These are phyloP conservation scores for Pythium sp. DNA, from an alignment of 352 stramenopile genomes.

Conservation along the genomic window DNA sequence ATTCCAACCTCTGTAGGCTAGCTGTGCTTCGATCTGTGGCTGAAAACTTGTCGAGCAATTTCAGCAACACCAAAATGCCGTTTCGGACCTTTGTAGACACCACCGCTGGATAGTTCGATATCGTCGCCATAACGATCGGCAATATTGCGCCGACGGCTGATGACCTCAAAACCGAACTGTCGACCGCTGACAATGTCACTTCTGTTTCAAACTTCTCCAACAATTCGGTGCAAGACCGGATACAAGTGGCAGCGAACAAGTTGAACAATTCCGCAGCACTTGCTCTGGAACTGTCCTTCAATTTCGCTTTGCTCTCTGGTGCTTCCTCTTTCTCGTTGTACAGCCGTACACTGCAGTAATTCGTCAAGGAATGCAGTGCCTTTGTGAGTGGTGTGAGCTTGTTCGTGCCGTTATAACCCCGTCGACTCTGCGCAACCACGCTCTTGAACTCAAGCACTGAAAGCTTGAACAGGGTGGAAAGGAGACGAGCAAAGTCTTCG, in stretches of 20 bases:
- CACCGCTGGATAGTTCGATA: conserved; percentile 36
- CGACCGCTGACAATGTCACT: background rate
- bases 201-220: conserved; percentile 6
- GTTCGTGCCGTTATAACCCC: background rate
- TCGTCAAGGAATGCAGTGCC: conserved; percentile 41
- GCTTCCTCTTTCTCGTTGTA: conserved; percentile 29
- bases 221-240: conserved; percentile 32
- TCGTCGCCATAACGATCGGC: conserved; percentile 40
- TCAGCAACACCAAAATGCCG: conserved; percentile 29
- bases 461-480: conserved; percentile 30
- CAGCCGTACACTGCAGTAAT: conserved; percentile 41
- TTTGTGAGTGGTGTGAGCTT: conserved; percentile 33
- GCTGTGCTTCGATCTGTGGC: conserved; percentile 7
- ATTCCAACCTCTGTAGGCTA: background rate
- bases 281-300: conserved; percentile 9
- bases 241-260: conserved; percentile 37
- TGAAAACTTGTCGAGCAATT: conserved; percentile 24
- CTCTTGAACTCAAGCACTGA: conserved; percentile 32
- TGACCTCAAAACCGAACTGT: conserved; percentile 15
- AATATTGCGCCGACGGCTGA: conserved; percentile 47
- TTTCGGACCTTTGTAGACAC: conserved; percentile 28
- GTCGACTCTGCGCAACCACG: background rate
- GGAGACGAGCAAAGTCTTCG: conserved; percentile 27
- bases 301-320: conserved; percentile 15
- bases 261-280: conserved; percentile 35